phyloP scores from a whole-genome alignment of 257 asterid genomes.

The Dorcoceras hygrometricum region DNA sequence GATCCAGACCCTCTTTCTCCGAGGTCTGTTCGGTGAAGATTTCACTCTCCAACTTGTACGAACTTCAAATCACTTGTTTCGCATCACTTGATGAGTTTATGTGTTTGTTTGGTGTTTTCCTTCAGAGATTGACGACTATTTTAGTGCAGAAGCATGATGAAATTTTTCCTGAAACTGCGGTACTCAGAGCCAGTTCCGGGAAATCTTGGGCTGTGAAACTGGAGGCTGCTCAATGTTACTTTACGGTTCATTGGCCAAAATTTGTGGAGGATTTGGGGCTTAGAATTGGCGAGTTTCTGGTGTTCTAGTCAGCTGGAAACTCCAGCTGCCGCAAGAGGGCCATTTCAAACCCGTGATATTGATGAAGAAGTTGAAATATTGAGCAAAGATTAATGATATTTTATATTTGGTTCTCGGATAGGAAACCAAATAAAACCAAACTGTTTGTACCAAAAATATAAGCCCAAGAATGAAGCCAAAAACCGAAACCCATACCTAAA shows the following conservation, averaged over 20 bases:
- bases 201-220: constrained; percentile 28
- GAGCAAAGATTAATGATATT: too few species aligned
- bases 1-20: constrained; percentile 16
- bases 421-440: too few species aligned
- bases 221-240: constrained; percentile 20
- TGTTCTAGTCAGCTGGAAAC: constrained; percentile 21
- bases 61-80: too few species aligned
- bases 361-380: too few species aligned
- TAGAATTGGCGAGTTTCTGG: constrained; percentile 21
- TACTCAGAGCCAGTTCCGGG: constrained; percentile 20
- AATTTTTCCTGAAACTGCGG: constrained; percentile 10
- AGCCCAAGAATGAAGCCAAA: too few species aligned
- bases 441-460: too few species aligned
- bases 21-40: constrained; percentile 12
- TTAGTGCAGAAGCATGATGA: constrained; percentile 18
- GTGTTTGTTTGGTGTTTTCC: background rate
- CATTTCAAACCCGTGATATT: too few species aligned
- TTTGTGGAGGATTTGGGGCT: constrained; percentile 28
- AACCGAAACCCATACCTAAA: too few species aligned
- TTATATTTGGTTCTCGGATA: too few species aligned
- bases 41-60: constrained; percentile 20
- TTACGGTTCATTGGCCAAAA: constrained; percentile 30
- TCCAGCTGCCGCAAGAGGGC: too few species aligned
- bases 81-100: background rate
- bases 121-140: constrained; percentile 28